Conservation (phyloP, 768 basidiomycete genomes). For the Hericium rajendrae region DNA sequence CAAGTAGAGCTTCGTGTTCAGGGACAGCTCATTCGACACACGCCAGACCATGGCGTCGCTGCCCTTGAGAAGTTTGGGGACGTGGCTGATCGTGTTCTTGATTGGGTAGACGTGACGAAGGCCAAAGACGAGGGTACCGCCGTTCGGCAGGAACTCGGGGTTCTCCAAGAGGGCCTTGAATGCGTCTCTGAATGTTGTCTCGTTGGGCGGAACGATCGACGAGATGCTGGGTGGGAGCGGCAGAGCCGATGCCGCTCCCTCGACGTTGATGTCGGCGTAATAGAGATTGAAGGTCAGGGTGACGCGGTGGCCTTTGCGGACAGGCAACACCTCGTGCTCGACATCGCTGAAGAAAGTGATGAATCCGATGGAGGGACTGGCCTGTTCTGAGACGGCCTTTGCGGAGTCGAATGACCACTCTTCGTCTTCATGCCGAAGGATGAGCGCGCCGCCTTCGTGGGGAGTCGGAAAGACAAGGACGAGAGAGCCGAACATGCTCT, state of each 20-base stretch:
- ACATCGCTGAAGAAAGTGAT: constrained; percentile 35
- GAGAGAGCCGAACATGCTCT: constrained; percentile 42
- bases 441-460: constrained; percentile 35
- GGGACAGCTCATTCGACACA: neutral
- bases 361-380: constrained; percentile 23
- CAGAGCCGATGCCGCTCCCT: neutral
- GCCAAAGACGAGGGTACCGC: constrained; percentile 32
- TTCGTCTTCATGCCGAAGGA: constrained; percentile 24
- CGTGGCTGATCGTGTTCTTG: neutral
- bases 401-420: constrained; percentile 32
- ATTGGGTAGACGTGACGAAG: constrained; percentile 29
- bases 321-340: constrained; percentile 35
- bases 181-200: constrained; percentile 7
- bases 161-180: constrained; percentile 23
- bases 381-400: constrained; percentile 10
- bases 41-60: neutral
- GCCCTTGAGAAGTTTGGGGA: constrained; percentile 2
- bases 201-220: neutral
- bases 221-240: neutral
- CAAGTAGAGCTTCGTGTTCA: constrained; percentile 1
- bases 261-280: constrained; percentile 5
- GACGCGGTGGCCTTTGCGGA: constrained; percentile 32
- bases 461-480: constrained; percentile 38
- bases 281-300: constrained; percentile 37
- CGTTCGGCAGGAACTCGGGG: constrained; percentile 26